A percentile compares a stretch with the other conserved stretches of the same genome.
Evolutionary conservation across 1,139 yeast genomes (phyloP).

Genomic region (Sugiyamaella pinicola): DNA sequence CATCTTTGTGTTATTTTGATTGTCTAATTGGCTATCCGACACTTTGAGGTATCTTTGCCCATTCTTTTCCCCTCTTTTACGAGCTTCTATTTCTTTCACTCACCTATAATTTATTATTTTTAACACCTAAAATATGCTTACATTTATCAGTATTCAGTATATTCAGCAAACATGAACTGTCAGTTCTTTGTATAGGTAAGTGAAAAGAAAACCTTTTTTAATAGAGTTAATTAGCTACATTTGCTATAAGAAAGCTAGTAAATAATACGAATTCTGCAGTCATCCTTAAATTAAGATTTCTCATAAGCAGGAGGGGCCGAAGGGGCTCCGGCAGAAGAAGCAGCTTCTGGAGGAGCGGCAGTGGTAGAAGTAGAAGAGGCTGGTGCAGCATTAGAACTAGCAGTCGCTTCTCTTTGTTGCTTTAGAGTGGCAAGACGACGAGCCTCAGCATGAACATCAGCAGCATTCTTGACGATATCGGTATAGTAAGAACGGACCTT

Average conservation of each 20-base stretch:
- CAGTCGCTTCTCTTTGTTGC: conserved; percentile 36
- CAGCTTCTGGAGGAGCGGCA: conserved; percentile 9
- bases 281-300: conserved; percentile 15
- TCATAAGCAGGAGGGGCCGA: conserved; percentile 21
- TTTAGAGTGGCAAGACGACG: conserved; percentile 65
- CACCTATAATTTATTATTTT: too few relatives aligned
- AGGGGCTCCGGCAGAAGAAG: conserved; percentile 15
- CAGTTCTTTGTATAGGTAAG: too few relatives aligned
- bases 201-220: too few relatives aligned
- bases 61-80: too few relatives aligned
- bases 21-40: too few relatives aligned
- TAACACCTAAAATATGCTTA: too few relatives aligned
- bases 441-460: conserved; percentile 73
- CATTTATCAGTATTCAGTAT: too few relatives aligned
- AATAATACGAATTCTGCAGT: not conserved
- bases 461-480: conserved; percentile 56
- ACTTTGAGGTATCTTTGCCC: too few relatives aligned
- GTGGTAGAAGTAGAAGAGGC: conserved; percentile 18
- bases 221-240: not conserved
- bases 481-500: conserved; percentile 56
- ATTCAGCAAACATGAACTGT: too few relatives aligned
- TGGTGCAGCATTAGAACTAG: not conserved
- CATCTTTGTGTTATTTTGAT: too few relatives aligned
- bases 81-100: too few relatives aligned
- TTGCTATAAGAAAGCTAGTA: not conserved